Percentiles rank a stretch among this genome's conserved stretches.
Evolutionary conservation across 768 basidiomycete genomes (phyloP).

Genomic region (Cubamyces lactineus): DNA sequence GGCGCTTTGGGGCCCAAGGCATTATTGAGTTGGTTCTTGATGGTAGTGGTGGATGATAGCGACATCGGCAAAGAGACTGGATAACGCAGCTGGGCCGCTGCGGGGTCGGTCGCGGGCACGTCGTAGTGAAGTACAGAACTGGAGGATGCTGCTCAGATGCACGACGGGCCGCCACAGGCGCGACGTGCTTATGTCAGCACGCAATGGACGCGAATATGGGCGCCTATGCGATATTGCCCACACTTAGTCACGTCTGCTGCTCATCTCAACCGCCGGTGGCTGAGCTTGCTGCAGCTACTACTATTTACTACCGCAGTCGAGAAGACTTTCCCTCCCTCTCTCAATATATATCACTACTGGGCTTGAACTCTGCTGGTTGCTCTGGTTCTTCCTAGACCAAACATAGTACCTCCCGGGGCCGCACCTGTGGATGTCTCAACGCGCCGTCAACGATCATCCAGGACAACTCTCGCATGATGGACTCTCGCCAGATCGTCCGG

Average conservation of each 20-base stretch:
- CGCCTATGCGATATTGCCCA: neutral
- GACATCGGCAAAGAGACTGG: conserved; percentile 52
- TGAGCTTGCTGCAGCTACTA: neutral
- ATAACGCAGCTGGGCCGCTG: neutral
- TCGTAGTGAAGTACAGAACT: neutral
- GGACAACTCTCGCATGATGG: neutral
- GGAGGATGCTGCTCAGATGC: neutral
- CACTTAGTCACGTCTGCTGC: neutral
- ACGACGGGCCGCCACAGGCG: conserved; percentile 3
- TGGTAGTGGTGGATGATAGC: conserved; percentile 70
- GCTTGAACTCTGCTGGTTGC: neutral
- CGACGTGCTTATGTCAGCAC: neutral
- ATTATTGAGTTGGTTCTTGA: conserved; percentile 67
- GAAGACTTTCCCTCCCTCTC: neutral
- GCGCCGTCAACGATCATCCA: neutral
- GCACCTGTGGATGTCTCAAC: conserved; percentile 4
- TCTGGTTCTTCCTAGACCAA: neutral
- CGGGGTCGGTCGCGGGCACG: neutral
- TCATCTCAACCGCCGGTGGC: conserved; percentile 1
- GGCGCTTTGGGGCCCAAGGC: conserved; percentile 64
- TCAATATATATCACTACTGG: conserved; percentile 3
- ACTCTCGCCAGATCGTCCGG: conserved; percentile 46
- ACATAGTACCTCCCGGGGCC: neutral
- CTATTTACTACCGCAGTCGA: conserved; percentile 18
- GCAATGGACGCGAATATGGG: neutral